Conservation (phyloP, 805 yeast genomes). For the Myxozyma kluyveri region DNA sequence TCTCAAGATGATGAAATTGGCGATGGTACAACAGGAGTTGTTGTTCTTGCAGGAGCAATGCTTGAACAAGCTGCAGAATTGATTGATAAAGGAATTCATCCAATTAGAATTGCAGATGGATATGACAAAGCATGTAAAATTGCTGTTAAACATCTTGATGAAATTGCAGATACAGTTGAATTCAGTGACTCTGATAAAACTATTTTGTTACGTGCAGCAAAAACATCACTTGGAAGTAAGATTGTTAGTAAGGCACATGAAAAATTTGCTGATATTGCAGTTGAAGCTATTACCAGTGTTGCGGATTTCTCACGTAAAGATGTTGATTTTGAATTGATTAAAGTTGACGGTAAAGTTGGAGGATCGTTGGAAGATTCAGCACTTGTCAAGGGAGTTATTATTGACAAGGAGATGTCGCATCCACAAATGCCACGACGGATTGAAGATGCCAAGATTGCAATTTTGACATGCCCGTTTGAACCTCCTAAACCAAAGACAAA, state of each 20-base stretch:
- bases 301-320: constrained; percentile 90
- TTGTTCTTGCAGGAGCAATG: constrained; percentile 90
- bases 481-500: constrained; percentile 99
- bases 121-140: constrained; percentile 95
- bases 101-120: constrained; percentile 94
- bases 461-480: constrained; percentile 96
- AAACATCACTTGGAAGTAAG: constrained; percentile 91
- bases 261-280: constrained; percentile 94
- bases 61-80: constrained; percentile 91
- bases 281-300: constrained; percentile 87
- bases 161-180: constrained; percentile 64
- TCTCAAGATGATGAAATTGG: constrained; percentile 99
- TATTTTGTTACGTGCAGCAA: constrained; percentile 81
- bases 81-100: constrained; percentile 92
- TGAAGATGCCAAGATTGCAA: constrained; percentile 81
- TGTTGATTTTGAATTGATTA: constrained; percentile 94
- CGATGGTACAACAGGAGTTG: constrained; percentile 99
- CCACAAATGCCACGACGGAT: constrained; percentile 94
- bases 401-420: constrained; percentile 96
- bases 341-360: constrained; percentile 93
- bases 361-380: constrained; percentile 85
- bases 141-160: constrained; percentile 74
- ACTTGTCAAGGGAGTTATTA: constrained; percentile 83
- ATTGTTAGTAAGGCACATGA: constrained; percentile 92
- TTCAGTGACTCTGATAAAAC: constrained; percentile 47